phyloP scores from a whole-genome alignment of 1,284 basidiomycete species.

The Kalmanozyma brasiliensis region DNA sequence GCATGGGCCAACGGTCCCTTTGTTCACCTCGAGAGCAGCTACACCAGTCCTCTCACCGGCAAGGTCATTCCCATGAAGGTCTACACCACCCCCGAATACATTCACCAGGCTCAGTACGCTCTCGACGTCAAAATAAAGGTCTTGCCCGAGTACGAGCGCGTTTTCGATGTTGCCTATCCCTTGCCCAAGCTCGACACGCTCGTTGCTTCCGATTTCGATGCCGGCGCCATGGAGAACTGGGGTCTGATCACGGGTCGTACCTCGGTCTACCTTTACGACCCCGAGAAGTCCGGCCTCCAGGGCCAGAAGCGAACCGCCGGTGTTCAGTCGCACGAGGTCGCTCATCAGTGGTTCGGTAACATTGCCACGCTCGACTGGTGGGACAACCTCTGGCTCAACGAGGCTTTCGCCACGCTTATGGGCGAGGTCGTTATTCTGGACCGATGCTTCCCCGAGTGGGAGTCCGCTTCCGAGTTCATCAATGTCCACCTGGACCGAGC shows the following conservation, averaged over 20 bases:
- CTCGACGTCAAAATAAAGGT: conserved; percentile 89
- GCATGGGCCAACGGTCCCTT: conserved; percentile 90
- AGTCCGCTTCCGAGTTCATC: conserved; percentile 72
- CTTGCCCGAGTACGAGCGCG: conserved; percentile 90
- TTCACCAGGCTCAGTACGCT: conserved; percentile 79
- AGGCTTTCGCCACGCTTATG: conserved; percentile 84
- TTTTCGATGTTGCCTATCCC: conserved; percentile 87
- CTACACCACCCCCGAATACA: conserved; percentile 84
- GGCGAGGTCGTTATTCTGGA: conserved; percentile 91
- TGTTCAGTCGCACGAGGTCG: conserved; percentile 81
- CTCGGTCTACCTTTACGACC: conserved; percentile 83
- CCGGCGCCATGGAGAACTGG: conserved; percentile 91
- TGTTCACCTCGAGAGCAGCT: conserved; percentile 78
- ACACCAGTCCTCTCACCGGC: conserved; percentile 83
- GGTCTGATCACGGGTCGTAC: conserved; percentile 90
- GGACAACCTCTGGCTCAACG: conserved; percentile 73
- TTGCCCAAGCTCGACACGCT: conserved; percentile 77
- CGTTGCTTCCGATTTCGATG: conserved; percentile 79
- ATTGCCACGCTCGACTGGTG: conserved; percentile 95
- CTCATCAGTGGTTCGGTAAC: conserved; percentile 78
- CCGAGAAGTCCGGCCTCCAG: conserved; percentile 77
- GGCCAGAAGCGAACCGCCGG: conserved; percentile 83
- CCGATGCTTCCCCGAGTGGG: conserved; percentile 72
- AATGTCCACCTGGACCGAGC: conserved; percentile 73
- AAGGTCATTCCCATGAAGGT: conserved; percentile 84